A percentile compares a stretch with the other conserved stretches of the same genome.
Evolutionary conservation across 2,329 filamentous ascomycete genomes (phyloP).

Genomic region (Fusarium guadeloupense): DNA sequence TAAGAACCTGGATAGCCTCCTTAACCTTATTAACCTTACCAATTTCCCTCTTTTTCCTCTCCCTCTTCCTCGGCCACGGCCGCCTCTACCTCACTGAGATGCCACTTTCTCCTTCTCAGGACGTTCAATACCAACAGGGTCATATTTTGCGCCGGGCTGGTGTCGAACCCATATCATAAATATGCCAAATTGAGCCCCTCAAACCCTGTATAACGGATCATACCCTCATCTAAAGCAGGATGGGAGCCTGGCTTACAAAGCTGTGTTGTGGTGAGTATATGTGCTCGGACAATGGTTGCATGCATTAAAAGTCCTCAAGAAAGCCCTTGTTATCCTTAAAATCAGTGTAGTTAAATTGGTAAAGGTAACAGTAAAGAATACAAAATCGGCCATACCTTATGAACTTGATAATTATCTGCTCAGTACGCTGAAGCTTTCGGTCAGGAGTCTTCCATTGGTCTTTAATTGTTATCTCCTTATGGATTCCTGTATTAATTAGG

Average conservation of each 20-base stretch:
- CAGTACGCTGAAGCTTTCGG: neutral
- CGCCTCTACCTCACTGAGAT: too few species aligned
- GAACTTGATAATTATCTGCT: conserved; percentile 2
- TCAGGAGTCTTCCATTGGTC: neutral
- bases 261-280: neutral
- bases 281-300: conserved; percentile 7
- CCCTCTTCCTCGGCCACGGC: too few species aligned
- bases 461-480: neutral
- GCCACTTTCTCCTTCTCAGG: too few species aligned
- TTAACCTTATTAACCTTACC: too few species aligned
- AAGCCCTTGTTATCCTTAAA: neutral
- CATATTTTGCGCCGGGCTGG: neutral
- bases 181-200: conserved; percentile 6
- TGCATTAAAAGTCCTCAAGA: neutral
- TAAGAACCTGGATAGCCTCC: too few species aligned
- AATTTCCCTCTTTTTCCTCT: too few species aligned
- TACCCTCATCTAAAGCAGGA: conserved; percentile 9
- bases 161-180: conserved; percentile 15
- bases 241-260: neutral
- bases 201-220: conserved; percentile 9
- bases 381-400: neutral
- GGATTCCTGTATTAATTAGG: neutral
- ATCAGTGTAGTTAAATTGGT: neutral
- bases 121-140: too few species aligned
- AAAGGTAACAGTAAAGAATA: neutral